Evolutionary conservation across 495 filamentous ascomycete genomes (phyloP), one percentile per base, ranked within the genome.

Genomic region (Sabuloglossum arenarium): DNA sequence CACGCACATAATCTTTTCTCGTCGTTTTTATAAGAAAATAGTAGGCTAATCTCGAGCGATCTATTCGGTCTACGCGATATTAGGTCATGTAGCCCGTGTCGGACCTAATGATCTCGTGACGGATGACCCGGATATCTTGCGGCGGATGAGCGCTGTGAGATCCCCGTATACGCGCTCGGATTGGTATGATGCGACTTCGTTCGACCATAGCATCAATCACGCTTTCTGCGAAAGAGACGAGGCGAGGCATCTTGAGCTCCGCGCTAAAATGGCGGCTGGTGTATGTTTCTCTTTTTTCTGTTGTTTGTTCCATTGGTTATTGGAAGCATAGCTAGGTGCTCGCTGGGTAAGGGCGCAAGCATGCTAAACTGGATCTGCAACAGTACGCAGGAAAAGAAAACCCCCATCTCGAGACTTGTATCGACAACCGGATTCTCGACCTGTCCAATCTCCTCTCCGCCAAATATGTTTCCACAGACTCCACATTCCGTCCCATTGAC

Each of bases 371-470:
- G n/a, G n/a, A n/a, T n/a, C n/a, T n/a, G n/a, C n/a, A n/a, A 60
- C 29, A 74, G 68, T 74, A 73, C 50, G 63, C 66, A 2, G 70
- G 71, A 31, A 68, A 64, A 56, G 71, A 73, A 23, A 74, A 71
- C 49, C 49, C 53, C 0, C 58, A 57, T 0, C 61, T 73, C 0
- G 72, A 73, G 24, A 30, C 27, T 1, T 56, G 58, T 6, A 61
- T 73, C 28, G 62, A 72, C 55, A 57, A 57, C 21, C 62, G 60
- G 42, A 21, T 72, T n/a, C 43, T 39, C 14, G 59, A 64, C 23
- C 57, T 70, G 8, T 16, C 72, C 31, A 31, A 58, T 19, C 57
- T 60, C 12, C 62, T 71, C 54, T 42, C 62, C n/a, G 27, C 53
- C 2, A 67, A 69, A 56, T 75, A 74, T 53, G 55, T 63, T 11